Percentiles rank a stretch among this genome's conserved stretches.
Conservation (phyloP, 2,329 filamentous ascomycete species). For the Parafenestella ontariensis region DNA sequence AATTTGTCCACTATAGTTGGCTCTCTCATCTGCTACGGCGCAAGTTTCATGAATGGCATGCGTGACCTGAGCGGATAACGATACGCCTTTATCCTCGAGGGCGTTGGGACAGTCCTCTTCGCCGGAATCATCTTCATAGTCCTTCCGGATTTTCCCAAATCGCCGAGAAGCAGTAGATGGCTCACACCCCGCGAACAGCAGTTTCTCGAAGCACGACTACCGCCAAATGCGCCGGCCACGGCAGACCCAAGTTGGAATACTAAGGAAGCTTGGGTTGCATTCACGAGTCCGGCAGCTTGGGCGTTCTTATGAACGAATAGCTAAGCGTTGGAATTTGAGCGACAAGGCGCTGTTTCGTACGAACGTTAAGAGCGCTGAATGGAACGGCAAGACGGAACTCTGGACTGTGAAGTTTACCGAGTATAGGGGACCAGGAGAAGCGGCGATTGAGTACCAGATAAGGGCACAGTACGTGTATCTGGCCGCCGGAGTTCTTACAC, state of each 20-base stretch:
- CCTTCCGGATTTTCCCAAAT: conserved; percentile 55
- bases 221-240: conserved; percentile 47
- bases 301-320: neutral
- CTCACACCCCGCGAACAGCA: conserved; percentile 49
- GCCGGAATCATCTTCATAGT: conserved; percentile 31
- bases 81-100: conserved; percentile 1
- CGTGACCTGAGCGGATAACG: conserved; percentile 22
- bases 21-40: neutral
- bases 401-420: conserved; percentile 37
- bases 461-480: neutral
- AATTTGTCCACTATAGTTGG: neutral
- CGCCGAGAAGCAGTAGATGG: conserved; percentile 42
- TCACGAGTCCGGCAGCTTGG: neutral
- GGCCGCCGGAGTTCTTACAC: neutral
- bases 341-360: conserved; percentile 1
- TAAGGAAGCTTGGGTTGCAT: conserved; percentile 28
- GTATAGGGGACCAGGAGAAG: neutral
- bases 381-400: conserved; percentile 53
- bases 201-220: conserved; percentile 47
- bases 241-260: conserved; percentile 43
- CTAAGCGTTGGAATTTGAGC: conserved; percentile 18
- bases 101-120: neutral
- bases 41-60: conserved; percentile 2
- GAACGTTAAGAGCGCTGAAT: conserved; percentile 30
- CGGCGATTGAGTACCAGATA: too few species aligned